Conservation (phyloP, 805 yeast genomes). For the Yarrowia bubula region DNA sequence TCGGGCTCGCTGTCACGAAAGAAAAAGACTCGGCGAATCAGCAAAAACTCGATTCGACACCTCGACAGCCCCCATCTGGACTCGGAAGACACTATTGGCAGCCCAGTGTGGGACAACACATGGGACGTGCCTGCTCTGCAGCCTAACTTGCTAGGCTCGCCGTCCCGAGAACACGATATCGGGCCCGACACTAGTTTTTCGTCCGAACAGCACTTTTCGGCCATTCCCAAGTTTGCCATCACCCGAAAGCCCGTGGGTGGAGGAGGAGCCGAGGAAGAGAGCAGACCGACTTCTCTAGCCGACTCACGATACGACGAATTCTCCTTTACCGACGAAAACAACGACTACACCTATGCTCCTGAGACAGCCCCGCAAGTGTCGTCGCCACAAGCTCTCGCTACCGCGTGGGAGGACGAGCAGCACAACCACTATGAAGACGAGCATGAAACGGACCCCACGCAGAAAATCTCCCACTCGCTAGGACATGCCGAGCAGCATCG, state of each 20-base stretch:
- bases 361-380: too few species aligned
- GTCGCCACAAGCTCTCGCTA: background rate
- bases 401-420: constrained; percentile 16
- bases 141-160: background rate
- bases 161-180: background rate
- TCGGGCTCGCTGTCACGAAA: constrained; percentile 7
- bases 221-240: constrained; percentile 16
- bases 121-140: constrained; percentile 19
- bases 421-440: constrained; percentile 10
- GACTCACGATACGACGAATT: constrained; percentile 14
- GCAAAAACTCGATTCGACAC: constrained; percentile 17
- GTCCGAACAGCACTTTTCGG: background rate
- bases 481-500: constrained; percentile 16
- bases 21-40: constrained; percentile 18
- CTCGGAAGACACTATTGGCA: constrained; percentile 1
- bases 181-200: constrained; percentile 6
- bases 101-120: constrained; percentile 7
- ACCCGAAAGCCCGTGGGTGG: background rate
- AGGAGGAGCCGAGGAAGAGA: background rate
- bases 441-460: background rate
- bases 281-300: constrained; percentile 14
- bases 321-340: constrained; percentile 7
- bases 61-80: constrained; percentile 20
- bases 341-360: background rate
- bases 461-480: constrained; percentile 10